Base-by-base conservation (phyloP, 768 basidiomycete genomes). In the Boletus bicolor region DNA sequence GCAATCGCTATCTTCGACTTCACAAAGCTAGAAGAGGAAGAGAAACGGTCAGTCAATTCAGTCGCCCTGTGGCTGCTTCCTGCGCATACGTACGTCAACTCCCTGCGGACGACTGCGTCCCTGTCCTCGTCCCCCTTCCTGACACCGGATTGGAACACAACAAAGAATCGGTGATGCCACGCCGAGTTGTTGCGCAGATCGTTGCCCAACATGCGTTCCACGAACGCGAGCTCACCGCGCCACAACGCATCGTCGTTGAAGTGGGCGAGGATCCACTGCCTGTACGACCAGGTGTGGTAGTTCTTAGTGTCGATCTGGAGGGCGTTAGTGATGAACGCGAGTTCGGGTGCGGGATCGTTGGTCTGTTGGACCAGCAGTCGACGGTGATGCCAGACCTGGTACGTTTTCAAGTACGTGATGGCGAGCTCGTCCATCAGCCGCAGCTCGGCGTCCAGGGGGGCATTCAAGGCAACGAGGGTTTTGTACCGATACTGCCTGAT, bases 271-370 rank as follows among this genome's bases (percentile, higher is more conserved):
- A 94, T 71, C 93, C 94, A 98, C 70, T 99, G 95, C 7, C 96
- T 82, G 72, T 98, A 96, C 8, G 91, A 91, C 97, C 97, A 99
- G 0, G 97, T 98, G 72, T 98, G 96, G 71, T 99, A 99, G 76
- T 99, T 99, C 82, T 99, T 99, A 44, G 83, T 73, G 68, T 99
- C 97, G 21, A 73, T 79, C 8, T 81, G 74, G 32, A 99, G 82
- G 1, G 85, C 85, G 53, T 75, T 72, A 49, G 85, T 80, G 68
- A 93, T 86, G 72, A 97, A 98, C 36, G 68, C 77, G 52, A 98
- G 85, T 72, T 99, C 97, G 9, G 80, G 79, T 4, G 54, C 67
- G 6, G 86, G 80, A 24, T 78, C 69, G 53, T 79, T 75, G 34
- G 82, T 76, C 44, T 77, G 72, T 37, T 78, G 78, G 58, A 93